Percentiles rank a stretch among this genome's conserved stretches.
These are phyloP conservation scores for Meyerozyma guilliermondii DNA, from an alignment of 1,139 yeast species.

Conservation along the genomic window DNA sequence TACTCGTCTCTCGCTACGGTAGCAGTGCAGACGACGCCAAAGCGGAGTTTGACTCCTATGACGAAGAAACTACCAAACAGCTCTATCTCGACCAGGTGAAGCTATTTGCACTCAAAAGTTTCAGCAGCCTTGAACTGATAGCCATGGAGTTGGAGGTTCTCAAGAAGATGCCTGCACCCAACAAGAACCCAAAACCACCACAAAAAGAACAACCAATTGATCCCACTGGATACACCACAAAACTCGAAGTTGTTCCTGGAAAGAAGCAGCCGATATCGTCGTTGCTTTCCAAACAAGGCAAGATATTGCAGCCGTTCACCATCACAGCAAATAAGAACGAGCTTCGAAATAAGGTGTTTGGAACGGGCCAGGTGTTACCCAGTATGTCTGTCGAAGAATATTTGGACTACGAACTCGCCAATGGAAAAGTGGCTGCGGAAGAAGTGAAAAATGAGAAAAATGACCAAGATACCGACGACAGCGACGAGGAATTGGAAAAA, in stretches of 20 bases:
- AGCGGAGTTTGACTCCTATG: constrained; percentile 26
- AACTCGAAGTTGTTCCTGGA: constrained; percentile 39
- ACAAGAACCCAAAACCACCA: constrained; percentile 5
- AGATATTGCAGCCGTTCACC: constrained; percentile 79
- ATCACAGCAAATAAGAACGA: constrained; percentile 59
- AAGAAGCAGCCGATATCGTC: constrained; percentile 27
- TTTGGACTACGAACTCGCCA: constrained; percentile 75
- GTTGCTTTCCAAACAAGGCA: constrained; percentile 63
- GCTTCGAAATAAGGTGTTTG: constrained; percentile 62
- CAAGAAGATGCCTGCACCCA: constrained; percentile 24
- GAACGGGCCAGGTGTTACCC: constrained; percentile 91
- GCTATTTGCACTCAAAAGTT: constrained; percentile 47
- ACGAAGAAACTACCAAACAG: constrained; percentile 58
- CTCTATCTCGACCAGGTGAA: constrained; percentile 52
- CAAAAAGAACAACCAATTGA: constrained; percentile 12
- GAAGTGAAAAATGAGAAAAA: constrained; percentile 28
- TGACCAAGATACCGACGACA: constrained; percentile 25
- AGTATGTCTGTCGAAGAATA: constrained; percentile 94
- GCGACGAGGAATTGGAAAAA: constrained; percentile 49
- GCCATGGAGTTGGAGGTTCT: constrained; percentile 57
- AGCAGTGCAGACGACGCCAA: constrained; percentile 8
- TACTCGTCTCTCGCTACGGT: constrained; percentile 27
- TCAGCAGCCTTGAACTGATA: constrained; percentile 48
- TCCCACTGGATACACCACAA: constrained; percentile 47
- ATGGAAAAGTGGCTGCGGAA: constrained; percentile 71